Percentiles rank a stretch among this genome's conserved stretches.
phyloP scores from a whole-genome alignment of 352 stramenopile genomes.

The Phytophthora sp. region DNA sequence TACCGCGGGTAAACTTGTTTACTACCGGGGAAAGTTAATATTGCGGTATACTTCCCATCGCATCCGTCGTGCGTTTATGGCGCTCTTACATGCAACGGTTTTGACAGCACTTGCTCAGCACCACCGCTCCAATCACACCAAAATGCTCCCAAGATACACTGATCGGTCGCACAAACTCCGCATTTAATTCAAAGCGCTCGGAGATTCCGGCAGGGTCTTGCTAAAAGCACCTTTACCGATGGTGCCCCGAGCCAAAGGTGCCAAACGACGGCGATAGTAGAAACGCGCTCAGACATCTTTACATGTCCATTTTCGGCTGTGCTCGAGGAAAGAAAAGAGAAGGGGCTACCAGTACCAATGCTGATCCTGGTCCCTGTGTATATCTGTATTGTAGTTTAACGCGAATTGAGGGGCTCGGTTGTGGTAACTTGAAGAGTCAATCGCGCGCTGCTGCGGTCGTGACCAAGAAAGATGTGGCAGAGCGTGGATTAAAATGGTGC shows the following conservation, averaged over 20 bases:
- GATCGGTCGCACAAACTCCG: no score
- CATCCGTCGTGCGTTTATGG: no score
- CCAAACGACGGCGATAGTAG: conserved; percentile 24
- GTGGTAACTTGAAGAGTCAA: background rate
- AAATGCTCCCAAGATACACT: no score
- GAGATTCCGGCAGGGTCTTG: background rate
- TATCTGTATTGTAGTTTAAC: conserved; percentile 37
- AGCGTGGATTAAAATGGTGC: no score
- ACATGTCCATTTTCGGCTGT: conserved; percentile 40
- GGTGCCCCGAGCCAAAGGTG: conserved; percentile 10
- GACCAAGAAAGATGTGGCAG: no score
- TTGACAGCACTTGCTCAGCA: no score
- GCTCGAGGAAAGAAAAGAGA: conserved; percentile 25
- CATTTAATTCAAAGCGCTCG: no score
- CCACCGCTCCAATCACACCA: no score
- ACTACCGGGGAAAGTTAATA: no score
- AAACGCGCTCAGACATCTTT: conserved; percentile 36
- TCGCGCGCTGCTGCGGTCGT: background rate
- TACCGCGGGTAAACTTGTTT: no score
- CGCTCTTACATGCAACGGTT: no score
- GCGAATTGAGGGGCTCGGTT: background rate
- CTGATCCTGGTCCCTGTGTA: conserved; percentile 21
- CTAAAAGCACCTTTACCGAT: conserved; percentile 29
- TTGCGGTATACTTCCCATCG: no score
- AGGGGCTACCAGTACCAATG: background rate